Base-by-base conservation (phyloP, 2,329 filamentous ascomycete genomes). In the Alternaria incomplexa region DNA sequence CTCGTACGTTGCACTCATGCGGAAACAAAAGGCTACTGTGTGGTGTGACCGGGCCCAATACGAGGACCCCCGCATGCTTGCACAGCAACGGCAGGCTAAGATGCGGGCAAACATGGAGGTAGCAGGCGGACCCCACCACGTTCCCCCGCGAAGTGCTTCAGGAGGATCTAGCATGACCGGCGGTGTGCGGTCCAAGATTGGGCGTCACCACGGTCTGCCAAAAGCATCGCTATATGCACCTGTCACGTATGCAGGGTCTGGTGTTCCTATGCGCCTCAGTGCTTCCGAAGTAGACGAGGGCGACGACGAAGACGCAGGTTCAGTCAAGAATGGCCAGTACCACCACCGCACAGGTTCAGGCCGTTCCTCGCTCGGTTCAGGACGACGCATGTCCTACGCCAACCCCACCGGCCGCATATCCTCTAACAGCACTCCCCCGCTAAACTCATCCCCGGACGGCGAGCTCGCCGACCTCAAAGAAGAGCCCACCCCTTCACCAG, bases 31-130 rank as follows among this genome's bases (percentile, higher is more conserved):
- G 80, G 96, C 93, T 30, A 99, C 96, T 0, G 96, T 99, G 5
- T 99, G 96, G 96, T 97, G 94, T 83, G 96, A 98, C 77, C 91
- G 94, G 57, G 88, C 95, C 10, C 96, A 99, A 79, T 90, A 92
- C 65, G 93, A 98, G 80, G 96, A 99, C 78, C 93, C 95, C 1
- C 88, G 93, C 54, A 83, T 96, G 61, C 83, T 91, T 5, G 93
- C 93, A 26, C 91, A 94, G 74, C 93, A 97, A 79, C 88, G 92
- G 61, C 91, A 92, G 40, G 96, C 94, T 62, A 97, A 96, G 84
- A 89, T 92, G 83, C 87, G 93, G 52, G 96, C 96, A 12, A 90
- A 90, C 59, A 89, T 91, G 73, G 93, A 97, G 81, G 90, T 98
- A 8, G 89, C 90, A 52, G 92, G 90, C 54, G 86, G 89, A 55